Base-by-base conservation (phyloP, 129 eudicot species). In the Escallonia rubra region DNA sequence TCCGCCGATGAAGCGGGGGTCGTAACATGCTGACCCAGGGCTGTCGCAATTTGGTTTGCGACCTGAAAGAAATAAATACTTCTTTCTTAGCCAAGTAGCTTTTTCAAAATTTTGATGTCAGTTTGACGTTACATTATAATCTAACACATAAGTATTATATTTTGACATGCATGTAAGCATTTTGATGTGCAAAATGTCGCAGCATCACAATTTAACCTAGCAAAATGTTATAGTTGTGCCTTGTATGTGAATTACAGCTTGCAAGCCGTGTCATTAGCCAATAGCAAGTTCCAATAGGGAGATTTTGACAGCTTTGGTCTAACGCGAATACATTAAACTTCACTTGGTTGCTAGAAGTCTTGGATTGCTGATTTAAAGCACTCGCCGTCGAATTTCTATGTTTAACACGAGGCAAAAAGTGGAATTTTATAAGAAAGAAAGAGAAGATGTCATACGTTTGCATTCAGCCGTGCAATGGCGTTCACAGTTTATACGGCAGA, bases 401-500 rank as follows among this genome's bases (percentile, higher is more conserved):
- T 5, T 5, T 47, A 47, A 5, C 10, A 47, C 10, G 51, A 47
- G 51, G 51, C 10, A 5, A 10, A 47, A 47, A 47, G 10, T 2
- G 0, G 0, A 47, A 47, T 47, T 47, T 5, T 5, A 47, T 0
- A 6, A 47, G 10, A 2, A 5, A 5, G 10, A 47, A 47, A 0
- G 0, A 10, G 2, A 10, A 47, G 51, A 58, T 12, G 2, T 3
- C 4, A 55, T 70, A 58, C 74, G 43, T 71, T 50, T 75, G 75
- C 85, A 75, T 52, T 75, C 67, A 44, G 81, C 60, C 11, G 44
- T 72, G 85, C 85, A 80, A 43, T 67, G 81, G 0, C 79, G 72
- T 48, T 76, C 73, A 16, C 88, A 83, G 59, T 79, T 75, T 41
- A 79, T 62, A 16, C 56, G 77, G 11, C 85, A 83, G 67, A 77